Base-by-base conservation (phyloP, 352 stramenopile genomes). In the Globisporangium camurandrum region DNA sequence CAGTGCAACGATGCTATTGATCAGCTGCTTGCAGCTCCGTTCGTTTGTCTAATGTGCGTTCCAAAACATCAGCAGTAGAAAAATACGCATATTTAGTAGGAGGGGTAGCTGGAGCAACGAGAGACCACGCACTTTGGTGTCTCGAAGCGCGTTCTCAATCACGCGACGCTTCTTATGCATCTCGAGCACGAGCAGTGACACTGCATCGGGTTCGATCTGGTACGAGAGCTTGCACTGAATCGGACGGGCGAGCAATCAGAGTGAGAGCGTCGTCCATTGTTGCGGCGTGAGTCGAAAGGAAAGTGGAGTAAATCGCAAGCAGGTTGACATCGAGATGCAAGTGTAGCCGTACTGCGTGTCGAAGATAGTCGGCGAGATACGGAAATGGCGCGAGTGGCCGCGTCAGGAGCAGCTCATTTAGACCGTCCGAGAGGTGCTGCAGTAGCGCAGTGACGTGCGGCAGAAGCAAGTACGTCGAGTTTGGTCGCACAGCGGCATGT, bases 111-210 rank as follows among this genome's bases (percentile, higher is more conserved):
- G n/a, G n/a, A n/a, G n/a, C n/a, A n/a, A n/a, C n/a, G n/a, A n/a
- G n/a, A n/a, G 10, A 39, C 4, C 12, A 19, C 6, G 14, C 11
- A 67, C 62, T 56, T 73, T 76, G 10, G 69, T 88, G 48, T 75
- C 67, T 9, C 61, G 46, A 41, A 83, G 59, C 16, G 69, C 53
- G 46, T 64, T 67, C 44, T 88, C 69, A 37, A 88, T 84, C 26
- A 83, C 59, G 20, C 73, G 61, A 16, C 73, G 71, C 54, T 86
- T 88, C 49, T 71, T 80, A 62, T 88, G 76, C 67, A 86, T 86
- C 43, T 88, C 73, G 12, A 71, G 51, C 27, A 82, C 49, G 22
- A 88, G 57, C n/a, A 67, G 52, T 9, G 69, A 62, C 20, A 56
- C 54, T 1, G 69, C 57, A 12, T 75, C 57, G 38, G 59, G 52